A percentile compares a stretch with the other conserved stretches of the same genome.
Evolutionary conservation across 2,329 filamentous ascomycete genomes (phyloP).

Genomic region (Chaetothyriales sp.): DNA sequence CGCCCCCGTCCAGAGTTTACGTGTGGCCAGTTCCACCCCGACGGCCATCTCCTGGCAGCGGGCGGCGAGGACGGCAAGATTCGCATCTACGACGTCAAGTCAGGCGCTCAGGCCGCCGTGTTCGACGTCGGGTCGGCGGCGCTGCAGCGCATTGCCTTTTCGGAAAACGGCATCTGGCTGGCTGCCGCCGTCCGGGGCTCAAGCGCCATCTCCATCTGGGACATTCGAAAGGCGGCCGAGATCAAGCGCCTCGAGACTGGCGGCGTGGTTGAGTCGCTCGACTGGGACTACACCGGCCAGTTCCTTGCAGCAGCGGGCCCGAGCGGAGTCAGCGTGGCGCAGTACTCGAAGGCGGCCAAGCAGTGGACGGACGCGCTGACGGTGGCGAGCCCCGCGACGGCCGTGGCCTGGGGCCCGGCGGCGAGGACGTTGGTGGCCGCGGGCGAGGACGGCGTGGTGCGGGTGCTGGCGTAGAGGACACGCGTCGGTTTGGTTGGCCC

Average conservation of each 20-base stretch:
- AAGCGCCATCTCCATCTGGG: slow-evolving; percentile 71
- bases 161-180: slow-evolving; percentile 94
- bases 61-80: slow-evolving; percentile 70
- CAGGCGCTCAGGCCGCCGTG: slow-evolving; percentile 59
- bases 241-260: slow-evolving; percentile 80
- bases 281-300: slow-evolving; percentile 92
- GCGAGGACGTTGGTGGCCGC: slow-evolving; percentile 64
- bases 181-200: slow-evolving; percentile 68
- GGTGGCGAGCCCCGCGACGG: slow-evolving; percentile 58
- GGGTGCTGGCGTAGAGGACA: slow-evolving; percentile 38
- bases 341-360: slow-evolving; percentile 78
- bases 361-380: slow-evolving; percentile 76
- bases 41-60: slow-evolving; percentile 83
- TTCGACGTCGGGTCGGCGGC: slow-evolving; percentile 53
- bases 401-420: slow-evolving; percentile 62
- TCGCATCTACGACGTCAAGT: slow-evolving; percentile 78
- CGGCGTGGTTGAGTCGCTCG: slow-evolving; percentile 53
- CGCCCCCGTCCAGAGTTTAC: slow-evolving; percentile 46
- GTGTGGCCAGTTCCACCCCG: slow-evolving; percentile 77
- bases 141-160: slow-evolving; percentile 68
- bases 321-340: slow-evolving; percentile 70
- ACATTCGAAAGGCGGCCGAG: slow-evolving; percentile 71
- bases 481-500: no score
- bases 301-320: slow-evolving; percentile 73
- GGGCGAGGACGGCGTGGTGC: slow-evolving; percentile 61